Base-by-base conservation (phyloP, 225 moss, liverwort and hornwort species). In the Sphagnum tenellum region DNA sequence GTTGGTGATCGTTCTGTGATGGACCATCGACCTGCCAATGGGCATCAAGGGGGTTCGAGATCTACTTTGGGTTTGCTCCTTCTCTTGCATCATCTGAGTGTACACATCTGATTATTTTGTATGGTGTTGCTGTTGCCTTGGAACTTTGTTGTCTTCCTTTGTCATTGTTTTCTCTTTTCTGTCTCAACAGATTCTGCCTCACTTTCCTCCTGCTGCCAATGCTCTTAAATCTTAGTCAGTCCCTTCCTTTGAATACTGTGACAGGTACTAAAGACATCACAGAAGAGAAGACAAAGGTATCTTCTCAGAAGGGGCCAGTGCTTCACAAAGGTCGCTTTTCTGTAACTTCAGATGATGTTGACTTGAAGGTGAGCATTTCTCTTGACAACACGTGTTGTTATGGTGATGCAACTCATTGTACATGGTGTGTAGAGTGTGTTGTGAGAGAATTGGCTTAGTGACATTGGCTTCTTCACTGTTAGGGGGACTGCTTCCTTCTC, bases 271-370 rank as follows among this genome's bases (percentile, higher is more conserved):
- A 80, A 60, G 87, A 83, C 47, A 81, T 73, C 50, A 44, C 53
- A 29, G 83, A 87, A 60, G 86, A 82, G 75, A 83, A 83, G 73
- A 12, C 72, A 0, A 85, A 83, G 70, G 81, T 66, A 9, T 0
- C 73, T 68, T 61, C 69, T 57, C 84, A 78, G 60, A 84, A 84
- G 65, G 72, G 67, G 47, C 84, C 85, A 51, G 66, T 90, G 60
- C 73, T 98, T 59, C 96, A 92, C 61, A 86, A 79, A 79, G 96
- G 96, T 57, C 92, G 96, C 50, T 98, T 98, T 71, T 93, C 90
- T 66, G 86, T 98, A 11, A 92, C 85, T 49, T 92, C 92, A 47
- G 87, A 93, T 59, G 79, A 84, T 69, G 73, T 73, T 55, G 74
- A 73, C 4, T 55, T 74, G 48, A 81, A 79, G 77, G 90, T 86